phyloP scores from a whole-genome alignment of 768 basidiomycete species.

The Boletus rubescentipes region DNA sequence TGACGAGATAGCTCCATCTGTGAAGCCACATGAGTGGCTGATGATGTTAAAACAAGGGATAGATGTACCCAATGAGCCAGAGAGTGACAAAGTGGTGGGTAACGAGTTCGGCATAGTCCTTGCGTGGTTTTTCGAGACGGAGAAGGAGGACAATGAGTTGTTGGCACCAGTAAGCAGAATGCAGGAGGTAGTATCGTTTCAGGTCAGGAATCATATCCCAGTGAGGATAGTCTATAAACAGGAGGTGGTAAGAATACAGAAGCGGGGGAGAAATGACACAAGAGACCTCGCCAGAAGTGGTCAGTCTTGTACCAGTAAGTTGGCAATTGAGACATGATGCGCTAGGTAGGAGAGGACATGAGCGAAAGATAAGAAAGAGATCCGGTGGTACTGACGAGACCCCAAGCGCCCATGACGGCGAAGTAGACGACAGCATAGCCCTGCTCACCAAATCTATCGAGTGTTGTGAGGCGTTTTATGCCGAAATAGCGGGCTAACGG shows the following conservation, averaged over 20 bases:
- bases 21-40: not conserved
- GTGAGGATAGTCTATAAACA: slow-evolving; percentile 71
- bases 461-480: slow-evolving; percentile 61
- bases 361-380: not conserved
- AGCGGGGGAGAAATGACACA: not conserved
- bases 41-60: not conserved
- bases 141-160: slow-evolving; percentile 85
- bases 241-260: not conserved
- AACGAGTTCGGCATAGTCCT: slow-evolving; percentile 85
- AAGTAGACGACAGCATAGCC: slow-evolving; percentile 87
- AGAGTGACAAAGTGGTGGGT: slow-evolving; percentile 91
- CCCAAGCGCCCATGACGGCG: slow-evolving; percentile 64
- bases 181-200: slow-evolving; percentile 93
- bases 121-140: slow-evolving; percentile 90
- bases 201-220: slow-evolving; percentile 83
- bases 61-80: slow-evolving; percentile 83
- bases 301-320: slow-evolving; percentile 86
- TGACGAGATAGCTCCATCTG: slow-evolving; percentile 83
- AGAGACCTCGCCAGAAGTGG: slow-evolving; percentile 79
- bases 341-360: slow-evolving; percentile 39
- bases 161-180: slow-evolving; percentile 92
- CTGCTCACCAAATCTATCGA: slow-evolving; percentile 89
- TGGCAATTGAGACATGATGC: slow-evolving; percentile 78
- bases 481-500: slow-evolving; percentile 73
- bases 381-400: slow-evolving; percentile 55